phyloP scores from a whole-genome alignment of 371 early-diverging fungal species.

The Rhizopus delemar region DNA sequence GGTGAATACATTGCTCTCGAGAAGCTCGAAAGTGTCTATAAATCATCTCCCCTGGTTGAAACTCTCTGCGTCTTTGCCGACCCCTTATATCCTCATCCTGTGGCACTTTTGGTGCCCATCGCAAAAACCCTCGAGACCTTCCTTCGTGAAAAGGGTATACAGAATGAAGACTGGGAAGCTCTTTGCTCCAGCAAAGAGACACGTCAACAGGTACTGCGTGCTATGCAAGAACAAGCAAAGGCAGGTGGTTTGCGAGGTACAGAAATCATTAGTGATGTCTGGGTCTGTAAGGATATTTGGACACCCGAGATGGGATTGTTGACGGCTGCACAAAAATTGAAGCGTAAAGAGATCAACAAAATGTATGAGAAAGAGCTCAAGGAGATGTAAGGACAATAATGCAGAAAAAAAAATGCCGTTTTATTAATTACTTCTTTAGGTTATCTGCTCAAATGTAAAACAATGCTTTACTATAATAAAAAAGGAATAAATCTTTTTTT shows the following conservation, averaged over 20 bases:
- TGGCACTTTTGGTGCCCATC: slow-evolving; percentile 74
- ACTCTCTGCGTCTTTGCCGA: slow-evolving; percentile 90
- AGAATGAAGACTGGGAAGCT: slow-evolving; percentile 29
- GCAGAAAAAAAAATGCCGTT: background rate
- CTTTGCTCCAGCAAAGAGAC: slow-evolving; percentile 28
- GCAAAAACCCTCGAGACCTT: slow-evolving; percentile 45
- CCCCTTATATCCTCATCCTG: slow-evolving; percentile 61
- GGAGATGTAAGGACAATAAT: slow-evolving; percentile 45
- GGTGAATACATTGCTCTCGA: slow-evolving; percentile 99
- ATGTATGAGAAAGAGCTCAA: slow-evolving; percentile 61
- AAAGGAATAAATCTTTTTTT: background rate
- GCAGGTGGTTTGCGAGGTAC: slow-evolving; percentile 62
- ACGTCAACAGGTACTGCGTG: slow-evolving; percentile 21
- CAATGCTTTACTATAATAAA: background rate
- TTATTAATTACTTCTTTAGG: background rate
- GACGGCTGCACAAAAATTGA: slow-evolving; percentile 92
- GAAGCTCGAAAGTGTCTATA: slow-evolving; percentile 94
- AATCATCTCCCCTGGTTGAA: slow-evolving; percentile 70
- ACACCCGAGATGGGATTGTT: slow-evolving; percentile 79
- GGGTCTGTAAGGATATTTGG: slow-evolving; percentile 82
- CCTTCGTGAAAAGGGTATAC: slow-evolving; percentile 29
- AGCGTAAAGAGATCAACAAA: slow-evolving; percentile 73
- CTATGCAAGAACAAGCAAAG: slow-evolving; percentile 36
- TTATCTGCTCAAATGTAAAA: background rate
- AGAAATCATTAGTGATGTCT: slow-evolving; percentile 73